Evolutionary conservation across 768 basidiomycete species (phyloP).

Genomic region (Grammothele lineata): DNA sequence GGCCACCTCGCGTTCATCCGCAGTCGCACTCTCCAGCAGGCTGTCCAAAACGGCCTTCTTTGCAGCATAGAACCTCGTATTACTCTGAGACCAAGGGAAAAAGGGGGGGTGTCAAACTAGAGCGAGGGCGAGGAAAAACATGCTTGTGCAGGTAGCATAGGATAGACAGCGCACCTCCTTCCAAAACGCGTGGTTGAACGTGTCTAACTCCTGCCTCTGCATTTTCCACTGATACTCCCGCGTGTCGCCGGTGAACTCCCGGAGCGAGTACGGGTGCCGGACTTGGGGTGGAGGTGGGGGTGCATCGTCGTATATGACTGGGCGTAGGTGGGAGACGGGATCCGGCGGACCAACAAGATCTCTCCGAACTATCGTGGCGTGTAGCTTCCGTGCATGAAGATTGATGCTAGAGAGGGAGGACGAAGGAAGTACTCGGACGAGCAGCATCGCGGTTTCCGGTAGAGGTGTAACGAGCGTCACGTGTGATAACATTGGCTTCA

Average conservation of each 20-base stretch:
- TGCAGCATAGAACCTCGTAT: slow-evolving; percentile 72
- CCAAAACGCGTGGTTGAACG: slow-evolving; percentile 80
- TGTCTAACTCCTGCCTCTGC: slow-evolving; percentile 66
- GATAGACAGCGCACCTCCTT: slow-evolving; percentile 45
- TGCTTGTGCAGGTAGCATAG: not conserved
- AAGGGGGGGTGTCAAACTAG: not conserved
- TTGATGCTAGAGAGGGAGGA: not conserved
- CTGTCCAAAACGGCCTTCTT: slow-evolving; percentile 54
- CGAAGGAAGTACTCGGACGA: slow-evolving; percentile 3
- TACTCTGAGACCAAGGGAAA: slow-evolving; percentile 47
- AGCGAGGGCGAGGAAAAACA: not conserved
- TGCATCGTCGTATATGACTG: slow-evolving; percentile 68
- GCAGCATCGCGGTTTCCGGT: slow-evolving; percentile 13
- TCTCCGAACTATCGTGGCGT: slow-evolving; percentile 12
- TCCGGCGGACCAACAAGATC: slow-evolving; percentile 68
- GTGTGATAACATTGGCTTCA: no score
- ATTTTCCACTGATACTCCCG: slow-evolving; percentile 68
- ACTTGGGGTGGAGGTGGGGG: slow-evolving; percentile 27
- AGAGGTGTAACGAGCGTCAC: no score
- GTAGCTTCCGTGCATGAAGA: slow-evolving; percentile 9
- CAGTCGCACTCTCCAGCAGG: slow-evolving; percentile 46
- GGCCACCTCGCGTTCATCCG: slow-evolving; percentile 59
- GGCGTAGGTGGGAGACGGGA: slow-evolving; percentile 75
- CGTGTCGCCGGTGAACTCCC: slow-evolving; percentile 52
- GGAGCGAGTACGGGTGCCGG: slow-evolving; percentile 72